Conservation (phyloP, 1,284 basidiomycete species). For the Pseudozyma thailandica region DNA sequence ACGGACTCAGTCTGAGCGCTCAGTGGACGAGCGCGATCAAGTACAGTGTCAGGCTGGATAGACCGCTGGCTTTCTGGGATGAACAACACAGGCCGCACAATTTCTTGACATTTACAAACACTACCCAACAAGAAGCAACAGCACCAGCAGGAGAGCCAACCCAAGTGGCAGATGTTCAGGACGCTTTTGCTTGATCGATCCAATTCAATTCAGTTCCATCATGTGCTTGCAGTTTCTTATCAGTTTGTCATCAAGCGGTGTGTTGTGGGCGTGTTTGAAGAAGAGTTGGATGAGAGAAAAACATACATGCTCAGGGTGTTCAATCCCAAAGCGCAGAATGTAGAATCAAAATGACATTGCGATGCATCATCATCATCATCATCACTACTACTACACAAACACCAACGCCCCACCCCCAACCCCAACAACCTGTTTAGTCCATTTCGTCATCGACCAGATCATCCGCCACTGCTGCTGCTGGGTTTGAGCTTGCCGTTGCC, state of each 20-base stretch:
- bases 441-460: constrained; percentile 51
- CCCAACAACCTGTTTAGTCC: no score
- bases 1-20: constrained; percentile 76
- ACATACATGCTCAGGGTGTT: no score
- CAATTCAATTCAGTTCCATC: no score
- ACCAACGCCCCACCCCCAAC: no score
- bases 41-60: constrained; percentile 88
- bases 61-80: constrained; percentile 93
- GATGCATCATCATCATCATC: no score
- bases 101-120: constrained; percentile 65
- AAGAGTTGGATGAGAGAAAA: no score
- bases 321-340: no score
- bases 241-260: no score
- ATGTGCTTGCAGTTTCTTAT: no score
- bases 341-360: no score
- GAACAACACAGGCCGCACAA: constrained; percentile 82
- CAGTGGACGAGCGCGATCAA: constrained; percentile 85
- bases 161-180: constrained; percentile 62
- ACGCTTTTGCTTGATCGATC: constrained; percentile 59
- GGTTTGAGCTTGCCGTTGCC: background rate
- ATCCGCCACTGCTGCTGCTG: constrained; percentile 19
- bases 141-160: constrained; percentile 28
- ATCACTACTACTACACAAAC: no score
- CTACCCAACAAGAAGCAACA: constrained; percentile 17
- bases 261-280: no score